Base-by-base conservation (phyloP, 345 rosid species). In the Mercurialis annua region DNA sequence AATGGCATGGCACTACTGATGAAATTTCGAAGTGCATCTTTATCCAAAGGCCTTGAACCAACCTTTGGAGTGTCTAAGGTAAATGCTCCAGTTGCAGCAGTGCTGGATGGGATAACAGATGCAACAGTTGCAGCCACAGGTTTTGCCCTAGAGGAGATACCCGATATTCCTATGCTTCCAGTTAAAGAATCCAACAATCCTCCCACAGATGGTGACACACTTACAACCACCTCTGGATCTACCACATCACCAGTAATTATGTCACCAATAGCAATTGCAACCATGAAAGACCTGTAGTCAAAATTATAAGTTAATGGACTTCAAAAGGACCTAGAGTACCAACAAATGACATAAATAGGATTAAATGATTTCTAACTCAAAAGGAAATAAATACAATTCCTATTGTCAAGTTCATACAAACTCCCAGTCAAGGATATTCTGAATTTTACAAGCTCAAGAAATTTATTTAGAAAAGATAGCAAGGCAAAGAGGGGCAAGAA, bases 171-270 rank as follows among this genome's bases (percentile, higher is more conserved):
- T 61, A 90, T 88, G 76, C 94, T 90, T 52, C 98, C 97, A 55
- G 97, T 93, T 43, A 93, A 78, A n/a, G 98, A 90, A 80, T 93
- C 98, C 72, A 93, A 83, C 83, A 93, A 70, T 16, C 97, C 97
- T 27, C 95, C 98, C 50, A 90, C 97, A 2, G 92, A 87, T 26
- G 96, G 92, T 52, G 95, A 77, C 12, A 79, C 76, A 75, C 68
- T 85, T 34, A 80, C 91, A 71, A 90, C 80, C 76, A 90, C 92
- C 76, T 93, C 98, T 66, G 96, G 96, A 69, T 93, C 98, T 2
- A 77, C 78, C 14, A 76, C 71, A 75, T 93, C 98, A 38, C 97
- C 92, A 51, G 89, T 78, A 73, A 93, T 61, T 66, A 89, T 66
- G 67, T 93, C 98, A 62, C 91, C 94, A 73, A 93, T 78, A 38